These are phyloP conservation scores for Neurospora crassa DNA, from an alignment of 2,329 filamentous ascomycete genomes.

Conservation along the genomic window DNA sequence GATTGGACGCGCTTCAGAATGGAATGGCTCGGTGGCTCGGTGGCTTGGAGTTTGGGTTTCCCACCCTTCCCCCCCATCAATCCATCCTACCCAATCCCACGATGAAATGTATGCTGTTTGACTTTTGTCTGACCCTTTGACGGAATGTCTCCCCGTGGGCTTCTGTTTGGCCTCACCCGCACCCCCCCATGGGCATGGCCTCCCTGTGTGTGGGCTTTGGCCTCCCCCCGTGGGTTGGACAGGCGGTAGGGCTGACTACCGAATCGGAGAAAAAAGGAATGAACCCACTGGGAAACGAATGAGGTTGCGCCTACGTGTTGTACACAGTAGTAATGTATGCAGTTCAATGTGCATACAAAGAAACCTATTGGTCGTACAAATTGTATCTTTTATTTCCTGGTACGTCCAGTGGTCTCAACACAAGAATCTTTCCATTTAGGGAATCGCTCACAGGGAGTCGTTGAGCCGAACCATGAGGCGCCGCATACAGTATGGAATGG, in stretches of 20 bases:
- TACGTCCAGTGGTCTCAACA: not conserved
- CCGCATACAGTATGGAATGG: not conserved
- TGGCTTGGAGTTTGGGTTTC: not conserved
- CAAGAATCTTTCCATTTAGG: not conserved
- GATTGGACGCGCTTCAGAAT: not conserved
- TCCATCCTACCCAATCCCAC: not conserved
- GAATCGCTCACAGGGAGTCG: not conserved
- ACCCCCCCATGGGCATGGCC: not conserved
- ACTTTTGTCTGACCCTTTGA: not conserved
- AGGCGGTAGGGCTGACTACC: not conserved
- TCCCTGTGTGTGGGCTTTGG: not conserved
- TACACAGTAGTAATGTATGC: not conserved
- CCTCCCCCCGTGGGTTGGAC: not conserved
- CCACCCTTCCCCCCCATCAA: not conserved
- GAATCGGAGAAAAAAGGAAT: not conserved
- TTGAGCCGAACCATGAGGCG: not conserved
- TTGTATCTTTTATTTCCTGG: not conserved
- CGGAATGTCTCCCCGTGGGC: not conserved
- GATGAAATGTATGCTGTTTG: not conserved
- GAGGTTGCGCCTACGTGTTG: not conserved
- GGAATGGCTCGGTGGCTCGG: not conserved
- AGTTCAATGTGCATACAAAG: not conserved
- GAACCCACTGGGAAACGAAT: not conserved
- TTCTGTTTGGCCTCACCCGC: not conserved
- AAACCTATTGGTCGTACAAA: not conserved